Evolutionary conservation across 768 basidiomycete genomes (phyloP).

Genomic region (Tylopilus subfusipes): DNA sequence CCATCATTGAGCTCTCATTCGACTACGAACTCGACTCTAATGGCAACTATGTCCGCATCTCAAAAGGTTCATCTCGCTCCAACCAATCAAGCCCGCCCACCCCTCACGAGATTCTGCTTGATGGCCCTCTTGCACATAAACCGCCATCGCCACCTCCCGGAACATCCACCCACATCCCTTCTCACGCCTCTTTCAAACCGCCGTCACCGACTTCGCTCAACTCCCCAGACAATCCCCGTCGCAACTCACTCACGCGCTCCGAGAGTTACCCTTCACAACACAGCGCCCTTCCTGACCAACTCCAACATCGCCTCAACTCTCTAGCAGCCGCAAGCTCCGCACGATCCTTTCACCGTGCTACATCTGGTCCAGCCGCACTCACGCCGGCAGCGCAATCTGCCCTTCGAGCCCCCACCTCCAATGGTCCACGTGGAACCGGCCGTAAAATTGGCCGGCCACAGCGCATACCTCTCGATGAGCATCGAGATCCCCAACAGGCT

Average conservation of each 20-base stretch:
- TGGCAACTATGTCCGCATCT: slow-evolving; percentile 44
- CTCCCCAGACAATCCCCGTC: slow-evolving; percentile 39
- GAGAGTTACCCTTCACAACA: slow-evolving; percentile 57
- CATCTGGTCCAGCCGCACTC: slow-evolving; percentile 52
- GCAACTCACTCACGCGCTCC: slow-evolving; percentile 59
- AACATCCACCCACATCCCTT: slow-evolving; percentile 15
- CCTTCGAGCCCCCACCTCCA: slow-evolving; percentile 30
- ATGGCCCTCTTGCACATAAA: slow-evolving; percentile 23
- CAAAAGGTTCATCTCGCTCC: slow-evolving; percentile 41
- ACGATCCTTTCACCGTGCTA: slow-evolving; percentile 64
- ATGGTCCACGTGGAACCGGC: slow-evolving; percentile 32
- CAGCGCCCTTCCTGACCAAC: slow-evolving; percentile 28
- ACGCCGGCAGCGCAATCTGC: slow-evolving; percentile 31
- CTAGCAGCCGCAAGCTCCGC: slow-evolving; percentile 20
- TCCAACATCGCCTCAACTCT: slow-evolving; percentile 30
- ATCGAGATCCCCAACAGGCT: slow-evolving; percentile 28
- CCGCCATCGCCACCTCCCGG: slow-evolving; percentile 25
- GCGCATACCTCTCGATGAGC: slow-evolving; percentile 37
- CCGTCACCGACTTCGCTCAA: slow-evolving; percentile 35
- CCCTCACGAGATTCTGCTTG: slow-evolving; percentile 33
- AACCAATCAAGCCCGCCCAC: slow-evolving; percentile 40
- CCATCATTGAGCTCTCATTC: slow-evolving; percentile 46
- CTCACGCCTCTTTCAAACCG: slow-evolving; percentile 24
- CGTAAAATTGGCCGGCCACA: slow-evolving; percentile 35
- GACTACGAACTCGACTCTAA: slow-evolving; percentile 44